Evolutionary conservation across 2,329 filamentous ascomycete genomes (phyloP).

Genomic region (Talaromyces verruculosus): DNA sequence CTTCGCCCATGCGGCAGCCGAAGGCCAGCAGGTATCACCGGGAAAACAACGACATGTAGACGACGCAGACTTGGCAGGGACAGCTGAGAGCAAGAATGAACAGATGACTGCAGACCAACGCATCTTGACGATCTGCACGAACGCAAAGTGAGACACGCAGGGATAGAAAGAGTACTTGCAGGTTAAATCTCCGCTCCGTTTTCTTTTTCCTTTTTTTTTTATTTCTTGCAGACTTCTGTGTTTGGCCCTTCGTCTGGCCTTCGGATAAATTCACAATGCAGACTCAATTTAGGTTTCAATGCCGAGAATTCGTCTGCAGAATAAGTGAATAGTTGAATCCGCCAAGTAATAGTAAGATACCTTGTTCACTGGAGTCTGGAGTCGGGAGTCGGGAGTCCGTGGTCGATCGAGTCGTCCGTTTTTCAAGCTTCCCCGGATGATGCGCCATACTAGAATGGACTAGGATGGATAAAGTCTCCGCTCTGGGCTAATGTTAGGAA

Average conservation of each 20-base stretch:
- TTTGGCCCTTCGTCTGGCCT: neutral
- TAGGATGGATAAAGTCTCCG: neutral
- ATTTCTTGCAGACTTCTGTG: neutral
- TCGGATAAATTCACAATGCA: neutral
- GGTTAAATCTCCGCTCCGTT: neutral
- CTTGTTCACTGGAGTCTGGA: neutral
- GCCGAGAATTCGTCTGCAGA: neutral
- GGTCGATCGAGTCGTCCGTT: neutral
- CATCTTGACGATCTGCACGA: neutral
- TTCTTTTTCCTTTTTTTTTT: neutral
- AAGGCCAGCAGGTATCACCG: constrained; percentile 42
- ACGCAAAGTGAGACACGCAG: neutral
- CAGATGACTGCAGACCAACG: neutral
- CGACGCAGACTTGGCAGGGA: neutral
- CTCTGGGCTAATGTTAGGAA: neutral
- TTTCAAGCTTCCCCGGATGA: neutral
- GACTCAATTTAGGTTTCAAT: neutral
- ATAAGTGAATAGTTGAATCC: neutral
- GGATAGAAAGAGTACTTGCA: neutral
- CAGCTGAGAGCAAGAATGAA: neutral
- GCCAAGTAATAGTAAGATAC: neutral
- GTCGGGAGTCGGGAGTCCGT: neutral
- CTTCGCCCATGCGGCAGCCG: constrained; percentile 34
- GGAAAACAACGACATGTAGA: constrained; percentile 27
- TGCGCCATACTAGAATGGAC: neutral